phyloP scores from a whole-genome alignment of 1,139 yeast genomes.

The Geotrichum histeridarum region DNA sequence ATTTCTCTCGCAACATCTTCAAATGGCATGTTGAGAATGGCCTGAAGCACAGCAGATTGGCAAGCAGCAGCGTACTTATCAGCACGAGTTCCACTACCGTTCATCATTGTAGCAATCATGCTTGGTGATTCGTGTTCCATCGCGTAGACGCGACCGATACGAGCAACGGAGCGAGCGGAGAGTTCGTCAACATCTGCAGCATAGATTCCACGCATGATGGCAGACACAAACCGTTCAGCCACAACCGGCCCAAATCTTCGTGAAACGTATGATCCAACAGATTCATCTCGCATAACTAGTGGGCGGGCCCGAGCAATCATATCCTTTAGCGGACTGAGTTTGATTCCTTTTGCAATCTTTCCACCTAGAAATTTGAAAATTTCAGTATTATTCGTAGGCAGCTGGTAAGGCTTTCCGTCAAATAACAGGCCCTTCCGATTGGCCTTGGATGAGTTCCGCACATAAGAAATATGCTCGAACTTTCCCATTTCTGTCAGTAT shows the following conservation, averaged over 20 bases:
- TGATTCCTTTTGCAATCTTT: conserved; percentile 41
- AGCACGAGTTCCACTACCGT: conserved; percentile 31
- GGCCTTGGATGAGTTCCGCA: conserved; percentile 48
- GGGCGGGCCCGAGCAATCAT: conserved; percentile 31
- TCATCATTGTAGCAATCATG: conserved; percentile 42
- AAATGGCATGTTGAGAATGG: conserved; percentile 24
- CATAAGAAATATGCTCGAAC: conserved; percentile 44
- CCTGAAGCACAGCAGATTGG: conserved; percentile 29
- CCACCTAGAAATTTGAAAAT: conserved; percentile 30
- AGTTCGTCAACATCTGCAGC: conserved; percentile 74
- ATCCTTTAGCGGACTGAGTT: conserved; percentile 32
- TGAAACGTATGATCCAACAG: conserved; percentile 58
- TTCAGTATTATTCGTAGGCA: conserved; percentile 32
- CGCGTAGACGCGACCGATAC: conserved; percentile 42
- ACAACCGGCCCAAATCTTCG: conserved; percentile 64
- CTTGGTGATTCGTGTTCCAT: conserved; percentile 59
- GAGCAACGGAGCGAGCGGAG: conserved; percentile 54
- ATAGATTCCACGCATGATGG: conserved; percentile 81
- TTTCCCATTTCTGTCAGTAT: conserved; percentile 44
- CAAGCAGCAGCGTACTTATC: conserved; percentile 30
- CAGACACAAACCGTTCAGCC: conserved; percentile 67
- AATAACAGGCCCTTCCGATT: conserved; percentile 56
- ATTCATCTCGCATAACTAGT: conserved; percentile 51
- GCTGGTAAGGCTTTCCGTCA: conserved; percentile 31
- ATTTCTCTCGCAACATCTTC: conserved; percentile 22